Evolutionary conservation across 108 stramenopile species (phyloP).

Genomic region (Schizochytrium sp.): DNA sequence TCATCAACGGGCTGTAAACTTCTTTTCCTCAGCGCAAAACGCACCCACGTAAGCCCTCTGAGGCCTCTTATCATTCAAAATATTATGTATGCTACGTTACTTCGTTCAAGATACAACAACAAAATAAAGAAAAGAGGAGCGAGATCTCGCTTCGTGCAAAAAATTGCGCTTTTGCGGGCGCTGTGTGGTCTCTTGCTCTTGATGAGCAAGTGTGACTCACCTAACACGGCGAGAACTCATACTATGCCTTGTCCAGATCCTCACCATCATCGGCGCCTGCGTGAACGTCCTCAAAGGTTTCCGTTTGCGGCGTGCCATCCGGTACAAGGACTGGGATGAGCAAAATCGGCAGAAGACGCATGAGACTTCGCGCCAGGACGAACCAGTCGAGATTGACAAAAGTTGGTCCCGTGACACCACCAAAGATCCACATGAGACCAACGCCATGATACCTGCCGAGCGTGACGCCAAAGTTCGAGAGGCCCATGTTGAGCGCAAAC

Average conservation of each 20-base stretch:
- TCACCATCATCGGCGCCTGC: background rate
- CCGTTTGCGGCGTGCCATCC: background rate
- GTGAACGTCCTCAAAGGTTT: background rate
- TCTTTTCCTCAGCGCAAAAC: background rate
- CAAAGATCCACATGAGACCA: background rate
- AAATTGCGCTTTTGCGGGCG: too few relatives aligned
- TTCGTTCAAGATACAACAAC: too few relatives aligned
- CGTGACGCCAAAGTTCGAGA: conserved; percentile 16
- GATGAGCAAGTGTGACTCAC: too few relatives aligned
- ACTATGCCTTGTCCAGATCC: too few relatives aligned
- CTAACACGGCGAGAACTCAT: too few relatives aligned
- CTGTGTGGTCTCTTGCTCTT: too few relatives aligned
- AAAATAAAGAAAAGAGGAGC: too few relatives aligned
- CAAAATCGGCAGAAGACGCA: background rate
- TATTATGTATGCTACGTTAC: too few relatives aligned
- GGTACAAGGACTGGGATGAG: background rate
- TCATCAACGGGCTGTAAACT: background rate
- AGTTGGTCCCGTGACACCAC: background rate
- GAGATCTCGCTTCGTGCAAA: too few relatives aligned
- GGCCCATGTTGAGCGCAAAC: conserved; percentile 20
- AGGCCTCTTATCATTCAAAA: too few relatives aligned
- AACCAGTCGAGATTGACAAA: background rate
- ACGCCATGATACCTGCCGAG: conserved; percentile 5
- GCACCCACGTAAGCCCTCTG: too few relatives aligned
- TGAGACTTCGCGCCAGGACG: background rate